Conservation (phyloP, 23 red algal species). For the Gracilariopsis chorda region DNA sequence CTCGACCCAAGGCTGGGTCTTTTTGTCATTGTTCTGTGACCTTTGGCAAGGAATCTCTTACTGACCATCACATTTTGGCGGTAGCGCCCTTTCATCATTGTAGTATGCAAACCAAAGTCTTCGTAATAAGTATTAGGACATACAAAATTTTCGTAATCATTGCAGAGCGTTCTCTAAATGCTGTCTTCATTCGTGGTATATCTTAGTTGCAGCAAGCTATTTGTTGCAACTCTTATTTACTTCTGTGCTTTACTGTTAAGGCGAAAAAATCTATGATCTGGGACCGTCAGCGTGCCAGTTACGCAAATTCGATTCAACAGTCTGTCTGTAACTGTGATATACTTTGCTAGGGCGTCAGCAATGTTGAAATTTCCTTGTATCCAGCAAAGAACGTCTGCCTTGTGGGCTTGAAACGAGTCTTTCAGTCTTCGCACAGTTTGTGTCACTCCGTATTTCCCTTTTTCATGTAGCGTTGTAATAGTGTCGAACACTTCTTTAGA, state of each 20-base stretch:
- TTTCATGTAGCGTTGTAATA: not conserved
- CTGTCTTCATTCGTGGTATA: too few species aligned
- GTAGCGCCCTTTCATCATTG: too few species aligned
- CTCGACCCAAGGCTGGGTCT: too few species aligned
- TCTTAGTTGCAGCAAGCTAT: too few species aligned
- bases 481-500: slow-evolving; percentile 15
- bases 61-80: too few species aligned
- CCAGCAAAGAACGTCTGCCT: not conserved
- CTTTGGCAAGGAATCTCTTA: too few species aligned
- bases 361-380: not conserved
- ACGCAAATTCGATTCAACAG: not conserved
- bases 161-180: too few species aligned
- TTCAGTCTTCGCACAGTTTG: not conserved
- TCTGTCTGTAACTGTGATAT: not conserved
- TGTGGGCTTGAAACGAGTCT: not conserved
- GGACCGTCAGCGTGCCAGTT: not conserved
- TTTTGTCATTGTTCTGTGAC: too few species aligned
- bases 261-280: not conserved
- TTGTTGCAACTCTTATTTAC: not conserved
- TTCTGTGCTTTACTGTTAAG: not conserved
- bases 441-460: not conserved
- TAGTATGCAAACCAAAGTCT: too few species aligned
- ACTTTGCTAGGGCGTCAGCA: not conserved
- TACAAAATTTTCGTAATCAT: too few species aligned
- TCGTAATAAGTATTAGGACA: too few species aligned